Conservation (phyloP, 2,329 filamentous ascomycete species). For the Amphichorda felina region DNA sequence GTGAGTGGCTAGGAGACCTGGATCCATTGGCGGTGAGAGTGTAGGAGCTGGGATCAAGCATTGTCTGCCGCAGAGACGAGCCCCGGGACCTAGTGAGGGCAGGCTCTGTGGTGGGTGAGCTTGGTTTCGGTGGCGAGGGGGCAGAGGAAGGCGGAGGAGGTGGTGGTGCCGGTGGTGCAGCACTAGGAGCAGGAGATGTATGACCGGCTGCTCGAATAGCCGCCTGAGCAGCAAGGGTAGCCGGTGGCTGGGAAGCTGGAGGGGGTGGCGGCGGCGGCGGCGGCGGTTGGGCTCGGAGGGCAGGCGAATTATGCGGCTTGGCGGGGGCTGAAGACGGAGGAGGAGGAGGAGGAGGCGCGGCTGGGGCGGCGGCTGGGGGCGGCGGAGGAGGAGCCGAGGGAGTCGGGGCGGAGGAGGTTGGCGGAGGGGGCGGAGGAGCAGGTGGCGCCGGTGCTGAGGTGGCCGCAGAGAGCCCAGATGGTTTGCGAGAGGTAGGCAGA, state of each 20-base stretch:
- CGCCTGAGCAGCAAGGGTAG: slow-evolving; percentile 28
- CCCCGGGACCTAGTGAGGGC: slow-evolving; percentile 25
- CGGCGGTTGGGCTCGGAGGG: slow-evolving; percentile 3
- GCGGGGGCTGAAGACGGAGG: slow-evolving; percentile 18
- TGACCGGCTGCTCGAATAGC: slow-evolving; percentile 30
- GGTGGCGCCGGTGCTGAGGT: slow-evolving; percentile 18
- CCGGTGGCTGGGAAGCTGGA: slow-evolving; percentile 20
- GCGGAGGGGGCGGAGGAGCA: slow-evolving; percentile 26
- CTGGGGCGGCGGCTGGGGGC: slow-evolving; percentile 29
- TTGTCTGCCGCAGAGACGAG: slow-evolving; percentile 41
- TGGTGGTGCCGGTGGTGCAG: slow-evolving; percentile 23
- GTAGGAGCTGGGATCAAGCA: slow-evolving; percentile 67
- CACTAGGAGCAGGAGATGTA: slow-evolving; percentile 17
- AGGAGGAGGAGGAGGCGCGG: slow-evolving; percentile 21
- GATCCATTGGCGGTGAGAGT: slow-evolving; percentile 56
- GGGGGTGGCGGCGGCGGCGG: slow-evolving; percentile 24
- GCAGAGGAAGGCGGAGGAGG: slow-evolving; percentile 19
- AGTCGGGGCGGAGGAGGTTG: slow-evolving; percentile 25
- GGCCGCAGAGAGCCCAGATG: slow-evolving; percentile 25
- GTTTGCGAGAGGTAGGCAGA: slow-evolving; percentile 47
- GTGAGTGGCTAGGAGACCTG: slow-evolving; percentile 35
- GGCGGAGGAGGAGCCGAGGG: slow-evolving; percentile 28
- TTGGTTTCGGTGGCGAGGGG: slow-evolving; percentile 22
- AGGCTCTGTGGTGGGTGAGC: slow-evolving; percentile 22
- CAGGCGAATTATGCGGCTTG: slow-evolving; percentile 20